Base-by-base conservation (phyloP, 2,329 filamentous ascomycete genomes). In the Aspergillus sp. region DNA sequence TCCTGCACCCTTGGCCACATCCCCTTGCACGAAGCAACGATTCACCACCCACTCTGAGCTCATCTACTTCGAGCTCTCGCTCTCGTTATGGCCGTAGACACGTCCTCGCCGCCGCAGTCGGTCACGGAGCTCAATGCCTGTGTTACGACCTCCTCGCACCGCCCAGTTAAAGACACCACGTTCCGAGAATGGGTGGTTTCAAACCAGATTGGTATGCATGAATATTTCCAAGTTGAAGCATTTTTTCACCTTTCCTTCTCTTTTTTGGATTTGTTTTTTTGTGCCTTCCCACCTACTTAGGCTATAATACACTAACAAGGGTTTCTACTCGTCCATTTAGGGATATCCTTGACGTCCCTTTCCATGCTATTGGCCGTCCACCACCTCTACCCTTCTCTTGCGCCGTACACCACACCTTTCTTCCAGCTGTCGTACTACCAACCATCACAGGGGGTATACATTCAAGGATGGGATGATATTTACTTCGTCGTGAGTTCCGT, bases 401-500 rank as follows among this genome's bases (percentile, higher is more conserved):
- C 91, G 63, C 80, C 84, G 53, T 87, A 90, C 69, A 96, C 92
- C n/a, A 82, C 84, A 69, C 95, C 93, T 66, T 96, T 96, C 81
- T 92, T 96, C 77, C 84, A 86, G 56, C 84, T 97, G 58, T 93
- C 90, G 57, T 95, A 98, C 79, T 87, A 88, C 75, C 90, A 93
- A 71, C 77, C 85, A 0, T 70, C 79, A 7, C 86, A 87, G 1
- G 87, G 85, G 45, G 77, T 84, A 60, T 98, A 96, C 75, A 85
- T 84, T 47, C 84, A 89, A 64, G 93, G 95, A 60, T 83, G 82
- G 72, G 88, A 96, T 69, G 95, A 99, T 76, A 79, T 86, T 62
- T 89, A 88, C 72, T 85, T 93, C 68, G 87, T 97, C 47, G 72
- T 84, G 11, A 89, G 90, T 70, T 93, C 88, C 80, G 85, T 96